Percentiles rank a stretch among this genome's conserved stretches.
phyloP scores from a whole-genome alignment of 2,329 filamentous ascomycete genomes.

The Trichothecium sympodiale region DNA sequence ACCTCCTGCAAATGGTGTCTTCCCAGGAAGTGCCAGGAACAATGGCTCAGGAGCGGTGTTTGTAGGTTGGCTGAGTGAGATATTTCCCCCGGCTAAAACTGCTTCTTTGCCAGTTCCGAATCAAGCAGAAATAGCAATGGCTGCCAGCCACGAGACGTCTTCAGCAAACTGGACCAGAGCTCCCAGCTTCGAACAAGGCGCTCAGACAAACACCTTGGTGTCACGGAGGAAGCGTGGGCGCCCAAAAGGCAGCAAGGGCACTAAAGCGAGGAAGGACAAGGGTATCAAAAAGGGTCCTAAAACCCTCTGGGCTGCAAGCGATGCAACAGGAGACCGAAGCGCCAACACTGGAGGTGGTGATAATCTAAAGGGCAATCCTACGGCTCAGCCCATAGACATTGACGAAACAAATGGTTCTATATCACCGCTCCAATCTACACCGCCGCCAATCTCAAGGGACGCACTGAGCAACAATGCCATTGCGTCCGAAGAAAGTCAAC shows the following conservation, averaged over 20 bases:
- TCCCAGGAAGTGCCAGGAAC: constrained; percentile 42
- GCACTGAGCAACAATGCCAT: background rate
- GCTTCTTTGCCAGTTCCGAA: constrained; percentile 4
- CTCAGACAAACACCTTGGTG: constrained; percentile 5
- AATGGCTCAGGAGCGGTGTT: constrained; percentile 49
- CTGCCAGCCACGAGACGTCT: background rate
- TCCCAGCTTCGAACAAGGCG: constrained; percentile 1
- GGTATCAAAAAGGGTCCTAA: constrained; percentile 31
- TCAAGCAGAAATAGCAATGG: background rate
- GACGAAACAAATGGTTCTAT: too few species aligned
- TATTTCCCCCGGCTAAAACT: constrained; percentile 38
- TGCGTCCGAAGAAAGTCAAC: background rate
- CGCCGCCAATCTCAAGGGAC: background rate
- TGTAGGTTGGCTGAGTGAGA: constrained; percentile 51
- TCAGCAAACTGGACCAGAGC: background rate
- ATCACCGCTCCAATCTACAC: background rate
- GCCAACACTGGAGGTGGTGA: too few species aligned
- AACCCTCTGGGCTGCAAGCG: too few species aligned
- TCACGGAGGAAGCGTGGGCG: constrained; percentile 35
- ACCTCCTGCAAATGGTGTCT: constrained; percentile 37
- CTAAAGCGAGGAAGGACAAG: constrained; percentile 34
- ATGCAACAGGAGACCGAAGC: too few species aligned
- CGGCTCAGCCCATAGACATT: background rate
- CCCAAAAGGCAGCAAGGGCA: constrained; percentile 40
- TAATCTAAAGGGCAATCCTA: background rate